Evolutionary conservation across 768 basidiomycete genomes (phyloP).

Genomic region (Pholiota microspora): DNA sequence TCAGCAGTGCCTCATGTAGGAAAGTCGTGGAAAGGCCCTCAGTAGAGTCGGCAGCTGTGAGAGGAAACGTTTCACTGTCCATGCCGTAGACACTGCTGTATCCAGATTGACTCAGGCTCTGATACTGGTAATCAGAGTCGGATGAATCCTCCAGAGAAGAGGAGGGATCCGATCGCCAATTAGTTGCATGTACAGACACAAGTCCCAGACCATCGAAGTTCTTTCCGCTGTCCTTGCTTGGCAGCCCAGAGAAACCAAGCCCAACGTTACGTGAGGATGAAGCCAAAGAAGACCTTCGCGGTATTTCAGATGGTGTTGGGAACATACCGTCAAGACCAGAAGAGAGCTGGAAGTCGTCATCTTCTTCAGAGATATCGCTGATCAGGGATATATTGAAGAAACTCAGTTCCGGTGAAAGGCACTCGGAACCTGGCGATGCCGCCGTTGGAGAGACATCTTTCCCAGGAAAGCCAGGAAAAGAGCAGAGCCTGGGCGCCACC

Average conservation of each 20-base stretch:
- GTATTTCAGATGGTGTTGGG: background rate
- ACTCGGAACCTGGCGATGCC: background rate
- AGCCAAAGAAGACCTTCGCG: background rate
- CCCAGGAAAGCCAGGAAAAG: background rate
- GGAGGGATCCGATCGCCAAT: background rate
- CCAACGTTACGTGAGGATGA: background rate
- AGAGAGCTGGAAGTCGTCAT: constrained; percentile 5
- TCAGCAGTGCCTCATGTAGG: constrained; percentile 19
- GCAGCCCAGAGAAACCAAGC: constrained; percentile 16
- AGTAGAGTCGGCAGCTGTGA: background rate
- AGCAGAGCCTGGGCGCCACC: background rate
- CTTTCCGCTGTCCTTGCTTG: constrained; percentile 14
- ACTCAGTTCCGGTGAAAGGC: constrained; percentile 1
- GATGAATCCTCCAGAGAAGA: background rate
- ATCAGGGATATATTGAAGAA: constrained; percentile 18
- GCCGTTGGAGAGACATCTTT: background rate
- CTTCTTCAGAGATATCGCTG: constrained; percentile 16
- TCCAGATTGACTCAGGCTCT: background rate
- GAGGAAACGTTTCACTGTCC: background rate
- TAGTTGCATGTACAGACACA: constrained; percentile 4
- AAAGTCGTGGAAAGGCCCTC: constrained; percentile 18
- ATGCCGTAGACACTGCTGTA: background rate
- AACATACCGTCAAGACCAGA: constrained; percentile 6
- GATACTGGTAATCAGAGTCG: background rate
- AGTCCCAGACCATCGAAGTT: constrained; percentile 19